Evolutionary conservation across 345 rosid species (phyloP), one percentile per base, ranked within the genome.

Genomic region (Arabidopsis arenosa): DNA sequence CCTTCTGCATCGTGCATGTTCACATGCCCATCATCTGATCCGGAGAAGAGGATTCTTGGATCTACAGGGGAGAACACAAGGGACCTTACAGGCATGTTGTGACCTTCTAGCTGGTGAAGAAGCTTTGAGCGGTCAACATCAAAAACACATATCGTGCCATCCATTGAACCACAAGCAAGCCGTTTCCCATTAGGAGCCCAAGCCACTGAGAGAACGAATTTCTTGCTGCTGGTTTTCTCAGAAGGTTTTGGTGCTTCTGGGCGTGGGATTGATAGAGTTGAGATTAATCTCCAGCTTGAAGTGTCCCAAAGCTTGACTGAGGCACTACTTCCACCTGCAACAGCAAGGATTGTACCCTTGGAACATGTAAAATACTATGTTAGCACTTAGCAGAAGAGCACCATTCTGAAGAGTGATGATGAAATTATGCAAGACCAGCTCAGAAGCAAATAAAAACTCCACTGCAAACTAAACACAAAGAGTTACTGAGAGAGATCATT

Each of bases 251-350:
- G 80, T 68, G 84, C 89, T 68, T 95, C 97, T 12, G 91, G 98
- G 26, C 90, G 92, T 37, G 99, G 98, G 66, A 95, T 77, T 18
- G 92, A 82, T 30, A 90, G 84, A 60, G 90, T 86, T 23, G 91
- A 76, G 64, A 78, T 73, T 75, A 92, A 73, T 73, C 84, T 90
- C 99, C 99, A 95, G 55, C 96, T 87, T 58, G 91, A 89, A 32
- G 98, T 92, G 84, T 95, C 96, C 99, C 98, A 95, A 33, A 92
- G 89, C 86, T 90, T 89, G 79, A 92, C 84, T 1, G 98, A 88
- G 44, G 98, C 98, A 72, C 99, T 90, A 66, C 99, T 96, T 14
- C 98, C 98, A 47, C 99, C 96, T 15, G 98, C 99, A 74, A 95
- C 99, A 45, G 99, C 99, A 70, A 95, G 92, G 66, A 86, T 85